A percentile compares a stretch with the other conserved stretches of the same genome.
Evolutionary conservation across 2,329 filamentous ascomycete species (phyloP).

Genomic region (Hypocreales sp.): DNA sequence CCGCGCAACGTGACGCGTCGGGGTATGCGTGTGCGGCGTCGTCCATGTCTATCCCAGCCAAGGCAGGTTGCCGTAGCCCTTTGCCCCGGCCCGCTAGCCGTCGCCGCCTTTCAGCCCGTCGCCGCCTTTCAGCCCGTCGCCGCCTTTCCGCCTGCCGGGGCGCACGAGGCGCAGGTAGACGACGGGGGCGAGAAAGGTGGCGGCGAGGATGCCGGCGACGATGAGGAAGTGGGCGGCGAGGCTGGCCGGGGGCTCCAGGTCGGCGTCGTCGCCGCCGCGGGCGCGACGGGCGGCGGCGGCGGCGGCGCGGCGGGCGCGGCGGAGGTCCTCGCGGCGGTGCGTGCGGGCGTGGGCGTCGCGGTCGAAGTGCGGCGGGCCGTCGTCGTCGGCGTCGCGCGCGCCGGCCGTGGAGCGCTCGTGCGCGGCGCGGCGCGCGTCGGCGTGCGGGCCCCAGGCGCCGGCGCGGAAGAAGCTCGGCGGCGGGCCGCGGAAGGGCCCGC

Average conservation of each 20-base stretch:
- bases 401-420: slow-evolving; percentile 25
- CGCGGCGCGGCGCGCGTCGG: slow-evolving; percentile 39
- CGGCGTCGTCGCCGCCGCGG: slow-evolving; percentile 21
- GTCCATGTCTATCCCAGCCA: too few species aligned
- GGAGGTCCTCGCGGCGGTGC: slow-evolving; percentile 46
- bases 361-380: slow-evolving; percentile 61
- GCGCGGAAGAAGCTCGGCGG: slow-evolving; percentile 78
- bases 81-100: too few species aligned
- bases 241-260: slow-evolving; percentile 25
- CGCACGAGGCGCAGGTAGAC: slow-evolving; percentile 22
- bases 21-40: too few species aligned
- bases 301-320: slow-evolving; percentile 19
- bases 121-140: too few species aligned
- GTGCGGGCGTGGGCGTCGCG: slow-evolving; percentile 55
- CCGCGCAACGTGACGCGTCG: too few species aligned
- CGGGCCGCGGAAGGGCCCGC: slow-evolving; percentile 66
- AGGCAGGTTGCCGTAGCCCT: too few species aligned
- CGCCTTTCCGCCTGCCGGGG: slow-evolving; percentile 14
- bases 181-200: slow-evolving; percentile 30
- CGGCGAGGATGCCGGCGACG: slow-evolving; percentile 28
- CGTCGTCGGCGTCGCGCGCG: slow-evolving; percentile 25
- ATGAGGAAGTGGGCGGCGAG: slow-evolving; percentile 31
- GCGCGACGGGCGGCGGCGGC: too few species aligned
- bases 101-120: too few species aligned
- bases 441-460: slow-evolving; percentile 60